Evolutionary conservation across 2,329 filamentous ascomycete species (phyloP), one percentile per base, ranked within the genome.

Genomic region (Fusarium aywerte): DNA sequence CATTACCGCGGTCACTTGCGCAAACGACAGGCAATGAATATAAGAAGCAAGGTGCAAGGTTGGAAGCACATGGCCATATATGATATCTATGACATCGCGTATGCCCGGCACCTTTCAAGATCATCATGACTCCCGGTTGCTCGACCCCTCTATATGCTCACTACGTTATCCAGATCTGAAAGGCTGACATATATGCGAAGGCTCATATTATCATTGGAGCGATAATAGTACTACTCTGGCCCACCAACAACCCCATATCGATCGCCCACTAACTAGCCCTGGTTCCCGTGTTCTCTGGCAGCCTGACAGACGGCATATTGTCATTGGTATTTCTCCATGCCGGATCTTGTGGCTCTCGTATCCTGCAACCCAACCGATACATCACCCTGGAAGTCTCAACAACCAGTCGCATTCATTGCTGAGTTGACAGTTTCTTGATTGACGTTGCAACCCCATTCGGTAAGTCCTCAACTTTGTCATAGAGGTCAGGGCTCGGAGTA

Each of bases 331-430:
- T 38, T 36, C 45, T 38, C 45, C 45, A 63, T 63, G 62, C 38
- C 38, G 60, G 49, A 48, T 54, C 36, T 57, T 49, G 52, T 51
- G 38, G n/a, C 29, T 32, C 29, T 54, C 42, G 45, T 58, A 53
- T 35, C 29, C 62, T 70, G 48, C 50, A 60, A 44, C 59, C 36
- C 53, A 55, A 55, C 47, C 47, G 55, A 56, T 62, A 45, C 25
- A 59, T 16, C 18, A 56, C 49, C 48, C 52, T 56, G 47, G 51
- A 48, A 45, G 10, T 59, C 21, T 49, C 20, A 32, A 35, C 35
- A 59, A 21, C 56, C 52, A 63, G 58, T 59, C 67, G 59, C 55
- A 63, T 63, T 43, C n/a, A 49, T 21, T 32, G 44, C 52, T 51
- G 40, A 43, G 60, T 65, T 49, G 50, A 63, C 33, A 47, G 43